Evolutionary conservation across 202 grass and related monocot species (phyloP), one percentile per base, ranked within the genome.

Genomic region (Bolboschoenoplectus hybrid): DNA sequence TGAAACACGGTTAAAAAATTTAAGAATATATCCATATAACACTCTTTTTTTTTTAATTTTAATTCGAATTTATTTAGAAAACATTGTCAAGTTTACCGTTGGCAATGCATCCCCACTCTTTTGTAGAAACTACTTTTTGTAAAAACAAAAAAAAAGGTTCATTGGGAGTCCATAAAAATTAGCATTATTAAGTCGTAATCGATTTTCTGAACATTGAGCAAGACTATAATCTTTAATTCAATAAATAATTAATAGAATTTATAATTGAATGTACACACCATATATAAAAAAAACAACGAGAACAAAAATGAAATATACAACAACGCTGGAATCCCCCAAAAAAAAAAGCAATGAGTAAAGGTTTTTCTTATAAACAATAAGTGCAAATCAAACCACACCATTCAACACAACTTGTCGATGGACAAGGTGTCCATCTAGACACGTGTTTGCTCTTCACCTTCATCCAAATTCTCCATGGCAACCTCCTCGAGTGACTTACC

Each of bases 401-500:
- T 32, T 70, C 6, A 50, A 74, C 19, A 74, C 19, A 68, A 5
- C 2, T 14, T 74, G n/a, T 51, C 19, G 50, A 74, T 74, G 2
- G n/a, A 73, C n/a, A 17, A 74, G 19, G 17, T 74, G 43, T 32
- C 19, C 8, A 17, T 34, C 45, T 51, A 50, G 70, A 51, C 70
- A 49, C 10, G 70, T 6, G 5, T 71, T 45, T 51, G 53, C 52
- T 81, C 7, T 1, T 86, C 84, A 2, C 16, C 84, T 3, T 16
- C 81, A 7, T 80, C 70, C 64, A 89, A 81, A 39, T 88, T 81
- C 69, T 97, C 94, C 87, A 90, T 74, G 69, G 94, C 85, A 4
- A 94, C 43, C 69, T 92, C 92, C 89, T 97, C 94, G 0, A 97
- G 87, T 13, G 94, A 97, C 87, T 40, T 91, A 3, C 94, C 90